Conservation (phyloP, 106 monocot genomes). For the Allium cepa region DNA sequence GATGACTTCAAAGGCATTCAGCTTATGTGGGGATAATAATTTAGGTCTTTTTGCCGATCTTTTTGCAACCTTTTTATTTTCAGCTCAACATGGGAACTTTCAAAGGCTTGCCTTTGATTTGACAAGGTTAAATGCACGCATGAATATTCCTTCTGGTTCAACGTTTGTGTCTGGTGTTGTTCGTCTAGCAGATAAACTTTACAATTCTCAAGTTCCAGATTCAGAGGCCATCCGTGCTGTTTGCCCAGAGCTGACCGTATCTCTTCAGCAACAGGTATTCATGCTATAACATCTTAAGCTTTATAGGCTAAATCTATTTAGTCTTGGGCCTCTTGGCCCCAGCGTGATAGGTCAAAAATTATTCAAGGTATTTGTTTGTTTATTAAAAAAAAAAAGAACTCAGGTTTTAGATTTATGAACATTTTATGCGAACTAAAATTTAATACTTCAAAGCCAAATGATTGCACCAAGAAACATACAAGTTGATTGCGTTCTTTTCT, state of each 20-base stretch:
- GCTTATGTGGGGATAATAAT: slow-evolving; percentile 28
- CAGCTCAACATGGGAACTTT: slow-evolving; percentile 79
- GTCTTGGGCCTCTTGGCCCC: no score
- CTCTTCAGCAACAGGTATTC: slow-evolving; percentile 94
- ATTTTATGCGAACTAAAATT: no score
- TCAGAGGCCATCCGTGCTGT: slow-evolving; percentile 31
- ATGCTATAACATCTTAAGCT: background rate
- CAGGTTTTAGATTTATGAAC: no score
- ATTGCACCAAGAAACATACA: no score
- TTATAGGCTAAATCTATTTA: no score
- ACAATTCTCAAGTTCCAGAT: slow-evolving; percentile 33
- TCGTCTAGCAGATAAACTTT: slow-evolving; percentile 35
- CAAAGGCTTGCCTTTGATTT: slow-evolving; percentile 82
- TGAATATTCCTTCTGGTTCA: slow-evolving; percentile 69
- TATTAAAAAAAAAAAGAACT: no score
- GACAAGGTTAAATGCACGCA: slow-evolving; percentile 54
- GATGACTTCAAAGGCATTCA: slow-evolving; percentile 13
- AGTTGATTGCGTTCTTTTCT: no score
- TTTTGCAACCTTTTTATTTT: slow-evolving; percentile 52
- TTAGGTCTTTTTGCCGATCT: slow-evolving; percentile 51
- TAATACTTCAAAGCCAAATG: no score
- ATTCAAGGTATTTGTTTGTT: no score
- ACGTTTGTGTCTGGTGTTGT: slow-evolving; percentile 38
- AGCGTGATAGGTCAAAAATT: no score
- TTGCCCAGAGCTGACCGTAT: slow-evolving; percentile 63